Evolutionary conservation across 2,329 filamentous ascomycete species (phyloP).

Genomic region (Botrytis tulipae): DNA sequence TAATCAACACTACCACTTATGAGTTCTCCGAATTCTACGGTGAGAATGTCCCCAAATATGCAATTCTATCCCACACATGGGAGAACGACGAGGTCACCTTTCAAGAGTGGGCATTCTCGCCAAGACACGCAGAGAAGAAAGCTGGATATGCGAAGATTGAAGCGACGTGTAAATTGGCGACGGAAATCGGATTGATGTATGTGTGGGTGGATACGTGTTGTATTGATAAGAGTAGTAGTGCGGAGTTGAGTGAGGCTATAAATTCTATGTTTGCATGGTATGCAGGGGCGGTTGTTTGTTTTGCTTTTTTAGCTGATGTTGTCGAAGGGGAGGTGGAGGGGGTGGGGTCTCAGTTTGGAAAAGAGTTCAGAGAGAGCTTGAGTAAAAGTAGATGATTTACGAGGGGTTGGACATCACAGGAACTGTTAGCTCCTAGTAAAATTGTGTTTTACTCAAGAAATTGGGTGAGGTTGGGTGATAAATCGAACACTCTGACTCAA

Average conservation of each 20-base stretch:
- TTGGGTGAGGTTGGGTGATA: too few relatives aligned
- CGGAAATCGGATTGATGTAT: not conserved
- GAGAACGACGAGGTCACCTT: slow-evolving; percentile 39
- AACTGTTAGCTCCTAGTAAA: too few relatives aligned
- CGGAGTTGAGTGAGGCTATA: slow-evolving; percentile 25
- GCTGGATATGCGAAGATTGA: slow-evolving; percentile 20
- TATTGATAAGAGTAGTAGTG: slow-evolving; percentile 25
- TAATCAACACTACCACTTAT: not conserved
- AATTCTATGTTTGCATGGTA: slow-evolving; percentile 28
- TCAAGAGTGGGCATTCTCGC: slow-evolving; percentile 23
- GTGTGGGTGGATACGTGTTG: slow-evolving; percentile 26
- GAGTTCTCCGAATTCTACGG: not conserved
- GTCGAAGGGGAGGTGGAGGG: too few relatives aligned
- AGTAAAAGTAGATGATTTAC: too few relatives aligned
- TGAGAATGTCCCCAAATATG: slow-evolving; percentile 29
- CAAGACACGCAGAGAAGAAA: not conserved
- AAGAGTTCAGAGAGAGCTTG: too few relatives aligned
- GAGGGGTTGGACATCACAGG: too few relatives aligned
- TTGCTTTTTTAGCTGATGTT: too few relatives aligned
- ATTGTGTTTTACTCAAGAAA: too few relatives aligned
- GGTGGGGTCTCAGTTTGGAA: too few relatives aligned
- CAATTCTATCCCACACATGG: slow-evolving; percentile 45
- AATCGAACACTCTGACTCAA: too few relatives aligned
- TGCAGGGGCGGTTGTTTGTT: not conserved
- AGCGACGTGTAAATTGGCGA: slow-evolving; percentile 5